These are phyloP conservation scores for Fraxinus velutina DNA, from an alignment of 305 asterid genomes.

Conservation along the genomic window DNA sequence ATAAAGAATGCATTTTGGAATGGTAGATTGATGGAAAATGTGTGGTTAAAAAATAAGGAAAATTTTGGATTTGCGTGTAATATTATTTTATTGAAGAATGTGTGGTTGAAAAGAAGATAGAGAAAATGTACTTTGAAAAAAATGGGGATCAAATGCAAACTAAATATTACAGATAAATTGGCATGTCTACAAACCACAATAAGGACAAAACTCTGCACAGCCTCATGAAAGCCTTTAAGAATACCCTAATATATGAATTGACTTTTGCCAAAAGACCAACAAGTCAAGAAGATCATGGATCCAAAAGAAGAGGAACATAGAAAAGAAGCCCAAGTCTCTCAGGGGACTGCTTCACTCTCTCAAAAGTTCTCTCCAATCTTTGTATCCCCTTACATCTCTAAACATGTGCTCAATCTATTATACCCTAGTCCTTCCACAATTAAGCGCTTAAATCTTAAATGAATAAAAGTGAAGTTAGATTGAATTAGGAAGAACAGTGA, in stretches of 20 bases:
- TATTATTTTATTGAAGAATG: too few relatives aligned
- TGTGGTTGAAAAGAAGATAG: background rate
- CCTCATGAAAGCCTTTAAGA: background rate
- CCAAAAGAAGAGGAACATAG: background rate
- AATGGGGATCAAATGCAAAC: background rate
- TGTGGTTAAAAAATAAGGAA: background rate
- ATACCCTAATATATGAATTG: background rate
- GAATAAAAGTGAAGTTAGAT: background rate
- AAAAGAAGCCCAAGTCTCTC: background rate
- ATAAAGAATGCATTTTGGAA: background rate
- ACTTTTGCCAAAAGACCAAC: background rate
- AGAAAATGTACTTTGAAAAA: background rate
- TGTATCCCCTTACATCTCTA: background rate
- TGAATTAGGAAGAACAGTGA: background rate
- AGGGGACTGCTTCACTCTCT: background rate
- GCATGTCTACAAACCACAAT: constrained; percentile 10
- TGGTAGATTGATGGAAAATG: background rate
- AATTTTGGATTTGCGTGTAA: background rate
- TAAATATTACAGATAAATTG: background rate
- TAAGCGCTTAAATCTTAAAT: background rate
- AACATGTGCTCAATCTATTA: background rate
- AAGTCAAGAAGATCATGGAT: background rate
- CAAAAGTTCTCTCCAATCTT: background rate
- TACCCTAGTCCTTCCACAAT: background rate
- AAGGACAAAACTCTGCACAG: background rate